Evolutionary conservation across 2,329 filamentous ascomycete genomes (phyloP), one percentile per base, ranked within the genome.

Genomic region (Penicillium sclerotigenum): DNA sequence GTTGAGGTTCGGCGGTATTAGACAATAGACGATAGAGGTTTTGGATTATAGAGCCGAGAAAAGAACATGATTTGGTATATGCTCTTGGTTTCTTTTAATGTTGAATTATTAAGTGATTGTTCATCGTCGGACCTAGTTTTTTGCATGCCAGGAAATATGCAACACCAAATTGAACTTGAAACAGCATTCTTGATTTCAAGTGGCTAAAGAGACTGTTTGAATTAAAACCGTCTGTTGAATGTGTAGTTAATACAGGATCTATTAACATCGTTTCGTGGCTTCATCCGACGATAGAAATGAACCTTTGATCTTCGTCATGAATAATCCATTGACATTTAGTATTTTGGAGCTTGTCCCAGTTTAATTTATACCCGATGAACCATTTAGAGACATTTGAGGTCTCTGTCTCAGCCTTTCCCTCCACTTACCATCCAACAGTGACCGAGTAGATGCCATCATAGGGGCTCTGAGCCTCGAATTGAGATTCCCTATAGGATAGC

Each of bases 1-100:
- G 46, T 49, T 46, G 64, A 66, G 49, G 28, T n/a, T 2, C 46
- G 59, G 20, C 52, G 64, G 22, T 64, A 62, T 22, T 65, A 64
- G 34, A 28, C 22, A 7, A 28, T 43, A 18, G 48, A 34, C 6
- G 14, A n/a, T 42, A 22, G 9, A 26, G 22, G 22, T 10, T 36
- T 18, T 10, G 5, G n/a, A 9, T 9, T 10, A 18, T n/a, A 36
- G n/a, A 36, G 16, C 34, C 16, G 33, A n/a, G 14, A 10, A 36
- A 9, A n/a, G n/a, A n/a, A n/a, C n/a, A n/a, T n/a, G n/a, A n/a
- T n/a, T n/a, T n/a, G n/a, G n/a, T n/a, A n/a, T n/a, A n/a, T n/a
- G n/a, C n/a, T n/a, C n/a, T n/a, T n/a, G n/a, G n/a, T n/a, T n/a
- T n/a, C n/a, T n/a, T n/a, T n/a, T n/a, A n/a, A n/a, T n/a, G n/a